Conservation (phyloP, 2,329 filamentous ascomycete species). For the Fusarium solani-melongenae region DNA sequence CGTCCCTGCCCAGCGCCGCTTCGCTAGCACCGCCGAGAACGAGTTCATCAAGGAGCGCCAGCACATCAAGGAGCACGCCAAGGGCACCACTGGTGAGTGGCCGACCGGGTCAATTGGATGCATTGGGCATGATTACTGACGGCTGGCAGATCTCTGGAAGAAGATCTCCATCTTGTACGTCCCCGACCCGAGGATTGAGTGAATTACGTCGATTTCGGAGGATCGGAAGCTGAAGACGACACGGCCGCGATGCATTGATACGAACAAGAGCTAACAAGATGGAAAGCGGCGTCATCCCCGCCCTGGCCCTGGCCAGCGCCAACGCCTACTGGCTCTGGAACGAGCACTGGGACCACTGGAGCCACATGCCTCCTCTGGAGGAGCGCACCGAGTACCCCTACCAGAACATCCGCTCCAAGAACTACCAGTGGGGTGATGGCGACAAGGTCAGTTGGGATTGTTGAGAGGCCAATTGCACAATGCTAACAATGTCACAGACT, state of each 20-base stretch:
- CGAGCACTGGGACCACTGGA: conserved; percentile 97
- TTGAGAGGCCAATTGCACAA: not conserved
- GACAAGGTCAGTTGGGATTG: conserved; percentile 76
- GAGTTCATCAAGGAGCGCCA: conserved; percentile 92
- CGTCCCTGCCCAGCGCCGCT: conserved; percentile 73
- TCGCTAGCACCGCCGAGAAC: conserved; percentile 84
- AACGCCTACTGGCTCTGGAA: conserved; percentile 94
- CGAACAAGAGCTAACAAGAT: conserved; percentile 35
- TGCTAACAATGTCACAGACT: conserved; percentile 60
- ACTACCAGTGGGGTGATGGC: conserved; percentile 93
- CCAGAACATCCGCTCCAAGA: conserved; percentile 98
- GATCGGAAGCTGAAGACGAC: conserved; percentile 26
- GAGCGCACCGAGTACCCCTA: conserved; percentile 94
- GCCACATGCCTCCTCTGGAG: conserved; percentile 85
- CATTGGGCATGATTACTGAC: conserved; percentile 47
- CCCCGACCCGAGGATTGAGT: conserved; percentile 39
- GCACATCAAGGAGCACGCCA: conserved; percentile 91
- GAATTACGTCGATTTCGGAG: conserved; percentile 39
- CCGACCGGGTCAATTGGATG: conserved; percentile 33
- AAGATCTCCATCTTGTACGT: conserved; percentile 97
- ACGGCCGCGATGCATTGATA: conserved; percentile 7
- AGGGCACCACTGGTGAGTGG: conserved; percentile 80
- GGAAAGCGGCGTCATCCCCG: conserved; percentile 78
- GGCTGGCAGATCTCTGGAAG: conserved; percentile 82
- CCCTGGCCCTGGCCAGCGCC: conserved; percentile 74